Evolutionary conservation across 345 rosid species (phyloP), one percentile per base, ranked within the genome.

Genomic region (Boechera retrofracta): DNA sequence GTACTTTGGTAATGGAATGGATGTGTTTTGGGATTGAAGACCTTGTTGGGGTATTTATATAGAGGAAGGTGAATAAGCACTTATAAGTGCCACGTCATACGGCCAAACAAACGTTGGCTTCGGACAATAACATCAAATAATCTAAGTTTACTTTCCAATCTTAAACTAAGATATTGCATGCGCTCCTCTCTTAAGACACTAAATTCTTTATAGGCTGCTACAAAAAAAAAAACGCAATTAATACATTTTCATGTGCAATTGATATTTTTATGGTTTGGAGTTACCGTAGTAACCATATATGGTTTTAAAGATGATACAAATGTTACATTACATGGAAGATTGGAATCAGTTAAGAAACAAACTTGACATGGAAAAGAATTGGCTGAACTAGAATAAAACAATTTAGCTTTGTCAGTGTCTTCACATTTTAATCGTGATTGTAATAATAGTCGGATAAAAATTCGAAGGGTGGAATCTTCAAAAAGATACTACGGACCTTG

Each of bases 71-170:
- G 3, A 64, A 31, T 35, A 0, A n/a, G 44, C 28, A 39, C 35
- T 45, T 63, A 13, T n/a, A 26, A 55, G 67, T 77, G 88, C 81
- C 87, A 83, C 82, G 85, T 85, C 79, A 70, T 2, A 9, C 26
- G 44, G 63, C 72, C 51, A 71, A 71, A 55, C 59, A 67, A 72
- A 71, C 49, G 33, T 70, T 38, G 38, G 53, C 33, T n/a, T 63
- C 2, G 56, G 81, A 56, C 71, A 58, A 57, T 47, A 47, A 63
- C 55, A 16, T 44, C 61, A 56, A 33, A 36, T 77, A 21, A 71
- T 54, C 55, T 64, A 33, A 38, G 16, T 48, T 63, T 51, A 54
- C 71, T 36, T 65, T 29, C 38, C 5, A 54, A 29, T 65, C 66
- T 71, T 64, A 68, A 21, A 76, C 38, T 68, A 52, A 41, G 69